Evolutionary conservation across 2,329 filamentous ascomycete species (phyloP).

Genomic region (Dothideomycetidae sp.): DNA sequence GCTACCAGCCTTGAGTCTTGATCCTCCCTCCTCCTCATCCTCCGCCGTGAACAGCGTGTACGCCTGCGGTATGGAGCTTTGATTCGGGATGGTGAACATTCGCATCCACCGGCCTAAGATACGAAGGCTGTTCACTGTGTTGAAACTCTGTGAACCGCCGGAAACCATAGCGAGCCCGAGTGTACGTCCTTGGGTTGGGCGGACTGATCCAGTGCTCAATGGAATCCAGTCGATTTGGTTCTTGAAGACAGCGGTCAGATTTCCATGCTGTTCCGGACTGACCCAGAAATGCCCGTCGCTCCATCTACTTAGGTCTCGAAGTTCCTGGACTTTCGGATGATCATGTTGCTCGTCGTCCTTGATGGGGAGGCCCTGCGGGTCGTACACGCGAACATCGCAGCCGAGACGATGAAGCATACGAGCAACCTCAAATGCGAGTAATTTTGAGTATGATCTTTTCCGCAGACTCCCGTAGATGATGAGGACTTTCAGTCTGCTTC

Average conservation of each 20-base stretch:
- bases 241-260: constrained; percentile 52
- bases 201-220: constrained; percentile 44
- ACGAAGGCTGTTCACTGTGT: constrained; percentile 50
- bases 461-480: constrained; percentile 49
- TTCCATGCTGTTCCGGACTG: constrained; percentile 53
- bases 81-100: constrained; percentile 54
- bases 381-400: constrained; percentile 50
- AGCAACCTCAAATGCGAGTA: constrained; percentile 45
- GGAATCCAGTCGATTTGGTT: constrained; percentile 61
- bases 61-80: constrained; percentile 48
- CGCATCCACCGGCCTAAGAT: constrained; percentile 56
- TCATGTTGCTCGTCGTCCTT: constrained; percentile 46
- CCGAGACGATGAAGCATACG: constrained; percentile 50
- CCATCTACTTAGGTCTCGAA: constrained; percentile 47
- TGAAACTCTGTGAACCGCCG: constrained; percentile 53
- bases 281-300: constrained; percentile 54
- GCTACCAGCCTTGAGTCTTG: constrained; percentile 15
- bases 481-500: constrained; percentile 38
- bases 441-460: constrained; percentile 43
- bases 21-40: constrained; percentile 16
- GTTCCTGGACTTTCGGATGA: constrained; percentile 48
- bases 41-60: constrained; percentile 46
- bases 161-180: constrained; percentile 48
- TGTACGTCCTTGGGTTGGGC: constrained; percentile 52
- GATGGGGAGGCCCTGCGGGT: constrained; percentile 45